phyloP scores from a whole-genome alignment of 768 basidiomycete genomes.

The Dacryopinax spathularia region DNA sequence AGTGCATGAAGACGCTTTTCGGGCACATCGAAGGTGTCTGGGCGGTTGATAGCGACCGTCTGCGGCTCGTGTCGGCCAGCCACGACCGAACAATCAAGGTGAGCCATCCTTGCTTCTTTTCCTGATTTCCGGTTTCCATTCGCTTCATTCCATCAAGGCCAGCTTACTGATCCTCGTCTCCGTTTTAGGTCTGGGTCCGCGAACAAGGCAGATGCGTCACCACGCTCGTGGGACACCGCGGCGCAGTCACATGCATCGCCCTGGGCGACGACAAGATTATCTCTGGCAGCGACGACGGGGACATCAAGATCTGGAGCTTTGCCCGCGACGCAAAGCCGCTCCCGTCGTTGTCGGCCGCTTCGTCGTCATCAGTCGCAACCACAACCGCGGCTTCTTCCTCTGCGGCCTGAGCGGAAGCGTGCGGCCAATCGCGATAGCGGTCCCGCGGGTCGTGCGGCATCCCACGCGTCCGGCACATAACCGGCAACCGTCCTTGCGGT shows the following conservation, averaged over 20 bases:
- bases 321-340: slow-evolving; percentile 15
- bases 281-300: slow-evolving; percentile 88
- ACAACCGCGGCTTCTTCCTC: too few relatives aligned
- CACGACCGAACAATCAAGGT: slow-evolving; percentile 98
- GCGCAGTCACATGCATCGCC: slow-evolving; percentile 80
- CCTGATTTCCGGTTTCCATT: neutral
- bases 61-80: slow-evolving; percentile 81
- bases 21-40: slow-evolving; percentile 99
- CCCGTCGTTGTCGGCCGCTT: neutral
- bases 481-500: too few relatives aligned
- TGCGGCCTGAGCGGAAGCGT: too few relatives aligned
- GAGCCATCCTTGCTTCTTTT: slow-evolving; percentile 15
- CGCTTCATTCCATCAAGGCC: slow-evolving; percentile 1
- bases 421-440: too few relatives aligned
- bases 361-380: too few relatives aligned
- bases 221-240: slow-evolving; percentile 86
- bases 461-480: too few relatives aligned
- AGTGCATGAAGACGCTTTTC: slow-evolving; percentile 68
- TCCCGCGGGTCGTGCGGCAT: too few relatives aligned
- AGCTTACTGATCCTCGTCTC: slow-evolving; percentile 12
- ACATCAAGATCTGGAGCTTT: slow-evolving; percentile 68
- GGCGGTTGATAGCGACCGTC: slow-evolving; percentile 83
- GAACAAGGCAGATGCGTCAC: slow-evolving; percentile 77
- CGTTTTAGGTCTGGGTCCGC: slow-evolving; percentile 72
- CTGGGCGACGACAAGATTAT: slow-evolving; percentile 91